Evolutionary conservation across 345 rosid species (phyloP).

Genomic region (Trapa incisa): DNA sequence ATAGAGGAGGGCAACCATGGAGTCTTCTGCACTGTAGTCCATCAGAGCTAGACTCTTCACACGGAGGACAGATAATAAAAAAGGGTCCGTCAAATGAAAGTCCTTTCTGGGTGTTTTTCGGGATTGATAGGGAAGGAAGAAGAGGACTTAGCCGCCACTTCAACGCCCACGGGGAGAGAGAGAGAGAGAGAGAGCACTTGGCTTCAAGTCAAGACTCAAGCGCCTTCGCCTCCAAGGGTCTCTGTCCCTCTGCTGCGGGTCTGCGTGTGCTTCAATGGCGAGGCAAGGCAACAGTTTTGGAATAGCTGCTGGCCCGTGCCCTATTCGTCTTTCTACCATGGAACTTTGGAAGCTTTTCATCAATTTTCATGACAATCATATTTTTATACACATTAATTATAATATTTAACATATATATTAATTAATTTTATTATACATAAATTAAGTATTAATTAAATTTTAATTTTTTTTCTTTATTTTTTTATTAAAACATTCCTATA

Average conservation of each 20-base stretch:
- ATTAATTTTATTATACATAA: too few species aligned
- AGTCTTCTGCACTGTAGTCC: background rate
- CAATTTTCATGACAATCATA: too few species aligned
- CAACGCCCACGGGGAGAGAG: background rate
- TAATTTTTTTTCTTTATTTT: too few species aligned
- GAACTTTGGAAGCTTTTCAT: too few species aligned
- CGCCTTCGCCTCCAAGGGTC: background rate
- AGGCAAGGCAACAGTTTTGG: background rate
- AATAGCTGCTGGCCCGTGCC: background rate
- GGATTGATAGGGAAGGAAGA: background rate
- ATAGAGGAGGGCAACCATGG: constrained; percentile 16
- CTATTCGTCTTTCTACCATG: too few species aligned
- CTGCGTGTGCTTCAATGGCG: background rate
- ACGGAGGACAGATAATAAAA: too few species aligned
- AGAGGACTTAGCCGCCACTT: constrained; percentile 1
- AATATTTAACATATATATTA: too few species aligned
- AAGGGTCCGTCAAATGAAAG: background rate
- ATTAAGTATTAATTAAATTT: too few species aligned
- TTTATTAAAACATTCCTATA: too few species aligned
- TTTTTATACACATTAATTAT: too few species aligned
- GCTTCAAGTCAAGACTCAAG: too few species aligned
- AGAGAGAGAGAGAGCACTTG: background rate
- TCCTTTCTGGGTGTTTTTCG: background rate
- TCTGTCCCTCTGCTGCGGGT: background rate
- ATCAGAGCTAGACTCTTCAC: too few species aligned